These are phyloP conservation scores for Casaregolazyma suthepensis DNA, from an alignment of 1,139 yeast genomes.

Conservation along the genomic window DNA sequence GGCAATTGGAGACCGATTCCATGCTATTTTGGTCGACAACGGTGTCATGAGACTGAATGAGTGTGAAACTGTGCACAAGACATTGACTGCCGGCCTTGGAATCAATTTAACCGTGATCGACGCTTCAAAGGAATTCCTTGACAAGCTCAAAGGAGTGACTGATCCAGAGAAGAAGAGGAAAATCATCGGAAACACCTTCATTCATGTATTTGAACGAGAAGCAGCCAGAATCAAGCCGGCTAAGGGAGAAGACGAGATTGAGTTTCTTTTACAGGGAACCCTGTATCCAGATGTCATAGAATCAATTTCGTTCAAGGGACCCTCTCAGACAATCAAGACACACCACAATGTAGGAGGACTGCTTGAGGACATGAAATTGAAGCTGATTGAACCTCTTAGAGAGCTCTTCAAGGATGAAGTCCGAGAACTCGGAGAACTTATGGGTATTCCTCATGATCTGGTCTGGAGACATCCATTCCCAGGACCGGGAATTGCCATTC, in stretches of 20 bases:
- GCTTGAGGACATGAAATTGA: conserved; percentile 95
- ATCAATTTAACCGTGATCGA: conserved; percentile 92
- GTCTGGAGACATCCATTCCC: conserved; percentile 99
- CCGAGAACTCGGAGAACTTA: conserved; percentile 86
- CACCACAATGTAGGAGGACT: conserved; percentile 99
- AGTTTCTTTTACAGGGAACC: conserved; percentile 93
- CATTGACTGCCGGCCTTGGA: conserved; percentile 87
- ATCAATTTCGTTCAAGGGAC: conserved; percentile 98
- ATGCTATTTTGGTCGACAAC: conserved; percentile 94
- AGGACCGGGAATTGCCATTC: conserved; percentile 99
- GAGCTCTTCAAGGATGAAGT: conserved; percentile 99
- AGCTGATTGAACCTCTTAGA: conserved; percentile 95
- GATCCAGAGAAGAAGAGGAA: conserved; percentile 99
- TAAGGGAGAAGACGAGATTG: conserved; percentile 76
- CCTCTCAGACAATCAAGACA: conserved; percentile 97
- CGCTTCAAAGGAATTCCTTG: conserved; percentile 85
- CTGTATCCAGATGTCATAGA: conserved; percentile 98
- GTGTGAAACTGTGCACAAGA: conserved; percentile 79
- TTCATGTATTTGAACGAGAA: conserved; percentile 93
- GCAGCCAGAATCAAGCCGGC: conserved; percentile 89
- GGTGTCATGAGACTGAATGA: conserved; percentile 97
- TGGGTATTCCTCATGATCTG: conserved; percentile 93
- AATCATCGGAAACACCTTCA: conserved; percentile 96
- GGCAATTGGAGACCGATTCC: conserved; percentile 98
- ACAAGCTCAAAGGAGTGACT: conserved; percentile 83